Evolutionary conservation across 2,329 filamentous ascomycete genomes (phyloP), one percentile per base, ranked within the genome.

Genomic region (Cladophialophora psammophila): DNA sequence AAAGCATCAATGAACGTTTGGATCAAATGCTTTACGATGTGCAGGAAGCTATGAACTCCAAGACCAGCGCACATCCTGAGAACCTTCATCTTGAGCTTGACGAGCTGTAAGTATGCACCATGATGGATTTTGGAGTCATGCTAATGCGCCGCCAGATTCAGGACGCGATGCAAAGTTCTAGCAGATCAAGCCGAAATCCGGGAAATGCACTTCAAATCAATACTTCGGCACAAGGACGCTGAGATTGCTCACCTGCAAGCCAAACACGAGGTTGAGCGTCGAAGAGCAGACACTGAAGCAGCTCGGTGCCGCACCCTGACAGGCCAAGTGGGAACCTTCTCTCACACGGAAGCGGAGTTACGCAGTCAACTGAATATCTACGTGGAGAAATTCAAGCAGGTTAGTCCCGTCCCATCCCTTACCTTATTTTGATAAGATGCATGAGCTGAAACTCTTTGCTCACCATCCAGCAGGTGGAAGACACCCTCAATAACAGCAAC

Each of bases 311-410:
- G 93, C 69, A 91, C 94, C 71, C 85, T 99, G 60, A 97, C 95
- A 73, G 86, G 89, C 40, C 95, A 99, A 80, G 93, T 98, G 31
- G 92, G 94, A 72, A 96, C 93, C 1, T 97, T 98, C 78, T 95
- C 93, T 40, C 95, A 97, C 80, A 98, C 94, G 9, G 95, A 99
- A 80, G 91, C 92, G 15, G 94, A 98, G 79, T 85, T 99, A 63
- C 86, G 95, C 67, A 96, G 92, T 74, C 95, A 99, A 80, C 88
- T 99, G 74, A 98, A 97, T 78, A 94, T 97, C 74, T 99, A 99
- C 75, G 94, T 97, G 32, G 95, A 99, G 78, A 99, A 98, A 82
- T 98, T 98, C 82, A 98, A 98, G 84, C 95, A 99, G 91, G 94
- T 97, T 87, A 80, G 86, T 79, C 63, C 70, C 26, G 20, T 35